Conservation (phyloP, 2,329 filamentous ascomycete genomes). For the Sporothrix inflata region DNA sequence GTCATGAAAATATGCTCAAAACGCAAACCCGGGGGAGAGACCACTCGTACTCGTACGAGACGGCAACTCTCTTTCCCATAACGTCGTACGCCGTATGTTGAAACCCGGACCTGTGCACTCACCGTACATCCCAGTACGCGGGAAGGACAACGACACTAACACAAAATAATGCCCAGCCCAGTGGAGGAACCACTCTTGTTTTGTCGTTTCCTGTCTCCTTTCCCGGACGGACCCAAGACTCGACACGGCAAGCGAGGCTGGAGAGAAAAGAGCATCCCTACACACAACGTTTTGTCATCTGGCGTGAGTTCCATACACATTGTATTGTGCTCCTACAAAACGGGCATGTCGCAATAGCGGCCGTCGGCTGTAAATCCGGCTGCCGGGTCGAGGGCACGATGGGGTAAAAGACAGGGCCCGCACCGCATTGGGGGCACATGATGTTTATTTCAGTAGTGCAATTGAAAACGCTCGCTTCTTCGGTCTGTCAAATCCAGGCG, state of each 20-base stretch:
- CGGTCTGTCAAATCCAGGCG: not conserved
- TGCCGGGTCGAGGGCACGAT: not conserved
- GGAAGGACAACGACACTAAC: slow-evolving; percentile 3
- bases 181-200: not conserved
- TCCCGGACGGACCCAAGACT: not conserved
- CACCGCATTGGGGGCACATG: slow-evolving; percentile 5
- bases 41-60: slow-evolving; percentile 5
- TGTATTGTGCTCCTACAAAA: not conserved
- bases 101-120: not conserved
- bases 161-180: not conserved
- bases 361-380: slow-evolving; percentile 9
- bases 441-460: not conserved
- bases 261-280: not conserved
- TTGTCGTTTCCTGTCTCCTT: not conserved
- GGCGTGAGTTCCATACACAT: not conserved
- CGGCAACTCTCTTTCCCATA: not conserved
- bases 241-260: not conserved
- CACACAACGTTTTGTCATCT: not conserved
- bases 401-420: not conserved
- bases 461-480: slow-evolving; percentile 2
- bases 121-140: not conserved
- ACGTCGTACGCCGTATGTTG: not conserved
- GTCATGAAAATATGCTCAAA: not conserved
- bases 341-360: slow-evolving; percentile 9
- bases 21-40: not conserved